Evolutionary conservation across 805 yeast genomes (phyloP).

Genomic region (Cyberlindnera maritima): DNA sequence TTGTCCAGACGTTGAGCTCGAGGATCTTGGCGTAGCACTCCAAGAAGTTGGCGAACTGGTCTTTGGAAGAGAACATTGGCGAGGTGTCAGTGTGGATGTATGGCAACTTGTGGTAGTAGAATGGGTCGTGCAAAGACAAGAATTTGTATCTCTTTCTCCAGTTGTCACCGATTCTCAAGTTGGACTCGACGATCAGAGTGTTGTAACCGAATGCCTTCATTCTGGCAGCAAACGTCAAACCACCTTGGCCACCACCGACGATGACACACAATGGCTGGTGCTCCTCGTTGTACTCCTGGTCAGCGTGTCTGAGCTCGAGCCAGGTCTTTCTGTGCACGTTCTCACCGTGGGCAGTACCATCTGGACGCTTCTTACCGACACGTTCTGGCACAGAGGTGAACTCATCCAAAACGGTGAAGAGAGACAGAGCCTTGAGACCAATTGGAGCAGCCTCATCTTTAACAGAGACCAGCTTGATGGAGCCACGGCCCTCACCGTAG

Average conservation of each 20-base stretch:
- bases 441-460: constrained; percentile 27
- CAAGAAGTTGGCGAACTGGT: constrained; percentile 42
- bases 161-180: constrained; percentile 41
- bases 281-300: constrained; percentile 30
- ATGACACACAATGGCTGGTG: constrained; percentile 42
- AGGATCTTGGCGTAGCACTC: constrained; percentile 39
- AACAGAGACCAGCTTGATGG: constrained; percentile 32
- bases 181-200: constrained; percentile 38
- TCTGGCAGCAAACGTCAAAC: constrained; percentile 41
- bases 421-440: constrained; percentile 33
- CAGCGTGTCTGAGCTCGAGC: constrained; percentile 34
- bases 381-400: constrained; percentile 33
- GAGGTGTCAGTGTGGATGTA: constrained; percentile 39
- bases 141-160: constrained; percentile 46
- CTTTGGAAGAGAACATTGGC: constrained; percentile 43
- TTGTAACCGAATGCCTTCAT: constrained; percentile 40
- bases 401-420: constrained; percentile 36
- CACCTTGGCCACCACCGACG: constrained; percentile 49
- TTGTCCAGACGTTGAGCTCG: constrained; percentile 39
- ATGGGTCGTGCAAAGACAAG: constrained; percentile 45
- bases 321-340: constrained; percentile 37
- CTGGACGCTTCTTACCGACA: constrained; percentile 32
- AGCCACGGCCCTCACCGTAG: constrained; percentile 35
- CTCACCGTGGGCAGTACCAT: constrained; percentile 40
- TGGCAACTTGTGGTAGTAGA: constrained; percentile 41